phyloP scores from a whole-genome alignment of 805 yeast genomes.

The Sungouiozyma ichnusensis region DNA sequence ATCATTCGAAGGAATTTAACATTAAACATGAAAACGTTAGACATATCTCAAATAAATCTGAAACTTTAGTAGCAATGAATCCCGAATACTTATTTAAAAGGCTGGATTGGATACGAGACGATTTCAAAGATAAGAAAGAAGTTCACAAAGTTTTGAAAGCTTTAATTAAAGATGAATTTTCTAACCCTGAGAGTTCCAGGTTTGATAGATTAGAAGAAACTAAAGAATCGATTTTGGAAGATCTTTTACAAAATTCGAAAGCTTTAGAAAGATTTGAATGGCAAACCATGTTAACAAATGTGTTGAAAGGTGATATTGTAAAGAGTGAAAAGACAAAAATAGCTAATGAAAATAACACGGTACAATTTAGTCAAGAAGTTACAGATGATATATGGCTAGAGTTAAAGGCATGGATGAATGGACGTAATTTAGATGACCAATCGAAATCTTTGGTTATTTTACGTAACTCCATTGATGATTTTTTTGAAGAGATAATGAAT shows the following conservation, averaged over 20 bases:
- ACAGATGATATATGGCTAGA: conserved; percentile 68
- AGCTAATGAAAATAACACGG: conserved; percentile 34
- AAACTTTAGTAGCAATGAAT: conserved; percentile 19
- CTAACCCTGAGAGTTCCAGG: not conserved
- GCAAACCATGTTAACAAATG: conserved; percentile 89
- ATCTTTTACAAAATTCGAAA: conserved; percentile 24
- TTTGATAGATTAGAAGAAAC: not conserved
- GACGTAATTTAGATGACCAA: conserved; percentile 75
- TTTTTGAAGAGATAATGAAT: conserved; percentile 56
- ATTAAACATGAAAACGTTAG: conserved; percentile 16
- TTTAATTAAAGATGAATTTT: conserved; percentile 4
- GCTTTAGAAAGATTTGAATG: conserved; percentile 80
- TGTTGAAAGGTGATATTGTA: conserved; percentile 90
- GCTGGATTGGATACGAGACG: conserved; percentile 19
- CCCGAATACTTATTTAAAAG: conserved; percentile 17
- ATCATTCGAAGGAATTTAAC: conserved; percentile 4
- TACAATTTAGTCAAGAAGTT: conserved; percentile 19
- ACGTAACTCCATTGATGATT: conserved; percentile 60
- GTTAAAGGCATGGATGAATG: conserved; percentile 68
- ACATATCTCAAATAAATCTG: conserved; percentile 9
- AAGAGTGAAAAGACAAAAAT: conserved; percentile 78
- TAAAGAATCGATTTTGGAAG: conserved; percentile 1
- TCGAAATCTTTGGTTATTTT: conserved; percentile 54
- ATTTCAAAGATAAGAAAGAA: not conserved
- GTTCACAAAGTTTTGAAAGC: conserved; percentile 13